Base-by-base conservation (phyloP, 192 early-diverging fungal genomes). In the Mortierella claussenii region DNA sequence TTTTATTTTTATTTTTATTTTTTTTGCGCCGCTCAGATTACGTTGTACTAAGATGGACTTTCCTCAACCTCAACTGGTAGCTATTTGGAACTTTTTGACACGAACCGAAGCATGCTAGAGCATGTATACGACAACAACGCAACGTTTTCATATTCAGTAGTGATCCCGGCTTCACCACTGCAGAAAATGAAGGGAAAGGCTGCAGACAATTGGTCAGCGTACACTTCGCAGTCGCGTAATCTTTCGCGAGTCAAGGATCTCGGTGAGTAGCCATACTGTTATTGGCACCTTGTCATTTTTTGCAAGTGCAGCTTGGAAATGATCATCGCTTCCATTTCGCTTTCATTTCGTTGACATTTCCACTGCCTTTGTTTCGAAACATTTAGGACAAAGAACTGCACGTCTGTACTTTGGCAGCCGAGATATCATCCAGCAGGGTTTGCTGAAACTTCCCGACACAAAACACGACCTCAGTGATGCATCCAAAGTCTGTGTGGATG, bases 71-170 rank as follows among this genome's bases (percentile, higher is more conserved):
- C n/a, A n/a, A 7, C 13, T 40, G 37, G 37, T 65, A 83, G 64
- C 12, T 85, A 65, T 24, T 80, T 83, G 21, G 69, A 68, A 2
- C 43, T 79, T 1, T 85, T 75, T 42, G 84, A 85, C 58, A 54
- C 57, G 10, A 79, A 85, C 33, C 64, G 84, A 0, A 45, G 65
- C 0, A 45, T 59, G 3, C 45, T 85, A n/a, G 61, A 74, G 15
- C 59, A 70, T 33, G 51, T 79, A 11, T 85, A 85, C 42, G 80
- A 81, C 55, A 52, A 28, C 3, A 59, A 54, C n/a, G 70, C 81
- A 0, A 66, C 74, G 0, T 85, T 85, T 51, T 85, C 84, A 0
- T 55, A 70, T n/a, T 34, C 43, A 6, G 69, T 57, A 1, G 62
- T 63, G 20, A 31, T 62, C 9, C 48, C 37, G 1, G 20, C 33